Evolutionary conservation across 2,329 filamentous ascomycete species (phyloP), one percentile per base, ranked within the genome.

Genomic region (Chaetomium globosum): DNA sequence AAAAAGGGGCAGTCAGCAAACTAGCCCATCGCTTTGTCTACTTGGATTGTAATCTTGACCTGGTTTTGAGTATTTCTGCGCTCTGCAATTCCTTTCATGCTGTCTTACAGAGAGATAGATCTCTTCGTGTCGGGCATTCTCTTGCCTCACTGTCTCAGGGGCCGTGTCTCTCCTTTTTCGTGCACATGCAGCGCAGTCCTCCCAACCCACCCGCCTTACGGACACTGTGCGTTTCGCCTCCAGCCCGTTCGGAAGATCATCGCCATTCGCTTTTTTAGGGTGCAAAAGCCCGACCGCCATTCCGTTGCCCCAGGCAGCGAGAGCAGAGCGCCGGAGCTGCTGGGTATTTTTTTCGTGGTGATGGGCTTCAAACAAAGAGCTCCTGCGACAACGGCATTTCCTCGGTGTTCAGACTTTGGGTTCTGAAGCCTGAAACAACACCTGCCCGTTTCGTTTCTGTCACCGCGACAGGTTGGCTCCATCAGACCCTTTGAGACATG

Each of bases 121-220:
- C 39, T 43, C 23, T 52, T 26, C 21, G 21, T 26, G 49, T 28
- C 39, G 39, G 39, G 16, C 16, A n/a, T 43, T 33, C 48, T 53
- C 49, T 57, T 43, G 39, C 39, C 39, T 63, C 43, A 6, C 54
- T 26, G 21, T 26, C 59, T 31, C 21, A 43, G 53, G 30, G 43
- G 53, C 60, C 16, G 43, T 49, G 52, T 56, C 59, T 53, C 48
- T 56, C 52, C 39, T 56, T 49, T 51, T 36, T 3, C 36, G 26
- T 57, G 60, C 60, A 57, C 54, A 39, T 57, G 61, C 61, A 53
- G 59, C 51, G 61, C 61, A 53, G 59, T 46, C 59, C 12, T 58
- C 30, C 61, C 23, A 51, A 57, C 46, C 52, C 58, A 52, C 33
- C 52, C 26, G 26, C 26, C 26, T 54, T 54, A 36, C 53, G 49